These are phyloP conservation scores for Huntiella savannae DNA, from an alignment of 2,329 filamentous ascomycete genomes.

Conservation along the genomic window DNA sequence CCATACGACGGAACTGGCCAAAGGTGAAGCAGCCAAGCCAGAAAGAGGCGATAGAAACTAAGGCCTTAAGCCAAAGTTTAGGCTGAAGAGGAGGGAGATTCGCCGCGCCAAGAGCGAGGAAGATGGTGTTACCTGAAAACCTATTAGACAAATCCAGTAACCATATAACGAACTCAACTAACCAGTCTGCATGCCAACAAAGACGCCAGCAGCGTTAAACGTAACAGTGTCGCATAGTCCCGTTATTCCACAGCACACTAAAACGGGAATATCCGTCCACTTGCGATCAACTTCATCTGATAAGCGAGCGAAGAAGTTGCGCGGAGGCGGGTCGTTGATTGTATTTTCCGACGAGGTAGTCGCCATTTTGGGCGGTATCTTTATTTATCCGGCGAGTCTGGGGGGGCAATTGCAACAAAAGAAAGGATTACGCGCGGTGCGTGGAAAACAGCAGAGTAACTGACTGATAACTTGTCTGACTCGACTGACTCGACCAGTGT, in stretches of 20 bases:
- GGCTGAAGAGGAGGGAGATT: slow-evolving; percentile 30
- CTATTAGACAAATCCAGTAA: no score
- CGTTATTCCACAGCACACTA: slow-evolving; percentile 22
- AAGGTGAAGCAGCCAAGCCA: slow-evolving; percentile 32
- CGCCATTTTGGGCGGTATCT: no score
- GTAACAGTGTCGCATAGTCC: slow-evolving; percentile 23
- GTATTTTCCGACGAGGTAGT: background rate
- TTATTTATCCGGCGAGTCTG: no score
- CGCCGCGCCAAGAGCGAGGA: slow-evolving; percentile 39
- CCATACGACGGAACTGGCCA: slow-evolving; percentile 19
- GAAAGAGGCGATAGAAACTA: slow-evolving; percentile 34
- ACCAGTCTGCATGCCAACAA: slow-evolving; percentile 24
- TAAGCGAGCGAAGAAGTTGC: slow-evolving; percentile 3
- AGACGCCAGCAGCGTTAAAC: slow-evolving; percentile 22
- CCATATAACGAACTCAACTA: background rate
- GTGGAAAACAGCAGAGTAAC: no score
- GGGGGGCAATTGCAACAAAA: no score
- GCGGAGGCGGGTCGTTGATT: background rate
- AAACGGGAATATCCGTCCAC: slow-evolving; percentile 20
- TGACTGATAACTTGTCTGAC: no score
- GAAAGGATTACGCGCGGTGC: no score
- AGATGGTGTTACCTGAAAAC: slow-evolving; percentile 37
- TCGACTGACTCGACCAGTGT: no score
- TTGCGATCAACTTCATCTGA: slow-evolving; percentile 5
- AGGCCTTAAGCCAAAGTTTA: slow-evolving; percentile 28